These are phyloP conservation scores for Closterium sp. DNA, from an alignment of 139 green algal species.

Conservation along the genomic window DNA sequence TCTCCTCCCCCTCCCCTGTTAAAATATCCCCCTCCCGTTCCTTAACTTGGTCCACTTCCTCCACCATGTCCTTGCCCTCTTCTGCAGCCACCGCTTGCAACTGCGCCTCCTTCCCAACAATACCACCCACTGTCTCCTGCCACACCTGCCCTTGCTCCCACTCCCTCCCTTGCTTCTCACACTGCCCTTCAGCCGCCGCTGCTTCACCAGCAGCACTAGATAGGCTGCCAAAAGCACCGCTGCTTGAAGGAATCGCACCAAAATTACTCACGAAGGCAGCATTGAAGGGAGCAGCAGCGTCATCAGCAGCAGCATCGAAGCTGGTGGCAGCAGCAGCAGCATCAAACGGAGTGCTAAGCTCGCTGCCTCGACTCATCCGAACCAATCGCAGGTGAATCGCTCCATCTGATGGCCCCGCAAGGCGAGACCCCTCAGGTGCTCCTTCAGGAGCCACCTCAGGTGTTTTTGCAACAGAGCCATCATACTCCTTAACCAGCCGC, in stretches of 20 bases:
- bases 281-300: too few species aligned
- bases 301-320: too few species aligned
- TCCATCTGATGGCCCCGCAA: neutral
- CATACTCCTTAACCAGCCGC: neutral
- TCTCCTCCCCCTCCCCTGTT: neutral
- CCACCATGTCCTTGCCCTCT: neutral
- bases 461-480: neutral
- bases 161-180: neutral
- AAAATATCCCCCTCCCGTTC: neutral
- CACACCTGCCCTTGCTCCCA: neutral
- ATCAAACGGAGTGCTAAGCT: neutral
- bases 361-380: neutral
- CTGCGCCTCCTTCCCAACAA: neutral
- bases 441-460: neutral
- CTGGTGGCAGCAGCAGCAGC: too few species aligned
- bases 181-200: neutral
- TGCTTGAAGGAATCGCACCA: neutral
- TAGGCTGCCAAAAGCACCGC: neutral
- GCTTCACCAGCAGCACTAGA: neutral
- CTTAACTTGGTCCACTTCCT: neutral
- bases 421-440: neutral
- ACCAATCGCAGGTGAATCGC: neutral
- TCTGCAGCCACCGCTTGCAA: neutral
- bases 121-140: neutral
- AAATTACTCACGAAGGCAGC: too few species aligned